These are phyloP conservation scores for Arctostaphylos glauca DNA, from an alignment of 148 eudicot species.

Conservation along the genomic window DNA sequence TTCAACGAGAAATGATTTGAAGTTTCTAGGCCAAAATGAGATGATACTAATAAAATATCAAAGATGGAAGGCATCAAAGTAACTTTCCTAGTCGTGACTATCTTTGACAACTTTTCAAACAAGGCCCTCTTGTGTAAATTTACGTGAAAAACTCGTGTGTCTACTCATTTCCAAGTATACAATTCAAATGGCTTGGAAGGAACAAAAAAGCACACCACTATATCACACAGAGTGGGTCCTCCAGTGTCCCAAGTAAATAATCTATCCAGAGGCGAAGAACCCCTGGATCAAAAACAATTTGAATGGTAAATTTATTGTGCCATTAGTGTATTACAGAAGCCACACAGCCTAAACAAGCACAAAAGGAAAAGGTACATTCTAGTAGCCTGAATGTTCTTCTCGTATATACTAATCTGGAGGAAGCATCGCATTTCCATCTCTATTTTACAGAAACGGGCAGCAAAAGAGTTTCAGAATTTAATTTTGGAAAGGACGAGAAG, in stretches of 20 bases:
- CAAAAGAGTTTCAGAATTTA: background rate
- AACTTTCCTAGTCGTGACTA: background rate
- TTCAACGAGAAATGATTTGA: background rate
- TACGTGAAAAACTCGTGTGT: background rate
- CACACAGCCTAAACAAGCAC: background rate
- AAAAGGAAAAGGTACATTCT: background rate
- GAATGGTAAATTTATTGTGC: background rate
- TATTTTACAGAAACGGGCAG: background rate
- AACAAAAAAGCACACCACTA: background rate
- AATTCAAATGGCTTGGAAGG: background rate
- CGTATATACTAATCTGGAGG: background rate
- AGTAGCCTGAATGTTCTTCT: background rate
- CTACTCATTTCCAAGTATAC: background rate
- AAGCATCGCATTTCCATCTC: background rate
- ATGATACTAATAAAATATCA: background rate
- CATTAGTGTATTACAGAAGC: background rate
- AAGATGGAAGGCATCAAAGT: background rate
- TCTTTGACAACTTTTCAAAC: constrained; percentile 5
- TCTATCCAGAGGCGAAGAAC: background rate
- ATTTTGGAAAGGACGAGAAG: background rate
- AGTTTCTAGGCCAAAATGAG: background rate
- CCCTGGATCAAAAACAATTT: constrained; percentile 1
- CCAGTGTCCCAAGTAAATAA: background rate
- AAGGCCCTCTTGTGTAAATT: background rate
- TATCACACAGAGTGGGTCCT: background rate